These are phyloP conservation scores for Neurospora pannonica DNA, from an alignment of 495 filamentous ascomycete species.

Conservation along the genomic window DNA sequence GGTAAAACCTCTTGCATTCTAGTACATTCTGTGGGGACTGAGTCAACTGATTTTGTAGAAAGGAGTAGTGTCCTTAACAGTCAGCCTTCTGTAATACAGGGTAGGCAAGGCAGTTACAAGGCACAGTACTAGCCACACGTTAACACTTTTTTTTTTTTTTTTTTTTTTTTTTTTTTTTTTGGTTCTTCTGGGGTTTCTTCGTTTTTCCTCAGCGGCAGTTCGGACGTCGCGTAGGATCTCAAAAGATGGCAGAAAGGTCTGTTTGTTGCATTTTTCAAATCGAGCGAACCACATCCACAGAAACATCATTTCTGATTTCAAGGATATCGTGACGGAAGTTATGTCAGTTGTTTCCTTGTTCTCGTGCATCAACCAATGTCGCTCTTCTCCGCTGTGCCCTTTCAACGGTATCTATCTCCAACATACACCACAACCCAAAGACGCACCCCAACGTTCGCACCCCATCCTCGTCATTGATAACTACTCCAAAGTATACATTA, in stretches of 20 bases:
- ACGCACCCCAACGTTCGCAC: background rate
- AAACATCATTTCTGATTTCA: background rate
- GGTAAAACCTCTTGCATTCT: too few relatives aligned
- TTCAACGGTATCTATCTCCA: background rate
- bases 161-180: background rate
- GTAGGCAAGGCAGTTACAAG: too few relatives aligned
- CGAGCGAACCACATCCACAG: background rate
- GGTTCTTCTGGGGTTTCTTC: background rate
- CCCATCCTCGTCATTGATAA: background rate
- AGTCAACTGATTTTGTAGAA: too few relatives aligned
- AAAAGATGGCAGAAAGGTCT: conserved; percentile 3
- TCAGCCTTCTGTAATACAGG: too few relatives aligned
- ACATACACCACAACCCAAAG: background rate
- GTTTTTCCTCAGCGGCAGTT: background rate
- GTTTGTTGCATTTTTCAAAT: background rate
- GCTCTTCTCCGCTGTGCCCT: background rate
- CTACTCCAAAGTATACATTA: background rate
- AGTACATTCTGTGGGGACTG: too few relatives aligned
- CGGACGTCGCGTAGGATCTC: conserved; percentile 5
- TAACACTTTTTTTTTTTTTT: conserved; percentile 2
- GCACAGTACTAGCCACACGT: too few relatives aligned
- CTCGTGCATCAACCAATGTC: background rate
- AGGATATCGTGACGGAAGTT: background rate
- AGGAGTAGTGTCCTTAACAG: too few relatives aligned
- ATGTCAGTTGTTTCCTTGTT: background rate